These are phyloP conservation scores for Scheffersomyces spartinae DNA, from an alignment of 805 yeast species.

Conservation along the genomic window DNA sequence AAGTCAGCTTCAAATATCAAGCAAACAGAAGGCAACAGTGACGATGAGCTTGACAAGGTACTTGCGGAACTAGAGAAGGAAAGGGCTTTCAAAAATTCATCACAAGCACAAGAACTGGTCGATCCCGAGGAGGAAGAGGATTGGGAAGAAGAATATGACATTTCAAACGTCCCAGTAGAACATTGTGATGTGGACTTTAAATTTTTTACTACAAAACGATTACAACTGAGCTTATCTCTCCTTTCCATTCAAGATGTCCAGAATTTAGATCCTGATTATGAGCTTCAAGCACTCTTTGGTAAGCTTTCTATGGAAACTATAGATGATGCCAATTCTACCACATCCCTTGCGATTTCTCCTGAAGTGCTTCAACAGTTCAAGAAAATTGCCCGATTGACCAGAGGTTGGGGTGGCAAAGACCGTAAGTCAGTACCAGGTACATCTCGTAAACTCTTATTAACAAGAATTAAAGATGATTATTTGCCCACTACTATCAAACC, in stretches of 20 bases:
- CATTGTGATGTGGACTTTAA: conserved; percentile 34
- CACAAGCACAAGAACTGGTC: conserved; percentile 8
- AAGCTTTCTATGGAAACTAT: conserved; percentile 55
- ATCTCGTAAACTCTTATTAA: conserved; percentile 49
- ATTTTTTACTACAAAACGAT: conserved; percentile 35
- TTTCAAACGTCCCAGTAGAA: conserved; percentile 17
- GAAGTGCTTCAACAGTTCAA: conserved; percentile 57
- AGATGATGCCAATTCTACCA: conserved; percentile 67
- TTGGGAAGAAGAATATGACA: conserved; percentile 13
- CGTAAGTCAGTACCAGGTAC: conserved; percentile 67
- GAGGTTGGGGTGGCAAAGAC: conserved; percentile 83
- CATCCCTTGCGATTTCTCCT: conserved; percentile 58
- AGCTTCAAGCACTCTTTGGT: conserved; percentile 60
- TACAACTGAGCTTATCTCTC: conserved; percentile 25
- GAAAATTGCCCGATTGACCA: conserved; percentile 41
- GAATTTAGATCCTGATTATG: conserved; percentile 66
- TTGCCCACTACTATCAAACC: conserved; percentile 58
- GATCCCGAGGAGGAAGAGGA: conserved; percentile 7
- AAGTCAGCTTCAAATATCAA: conserved; percentile 7
- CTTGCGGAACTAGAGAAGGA: conserved; percentile 29
- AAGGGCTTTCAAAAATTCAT: conserved; percentile 13
- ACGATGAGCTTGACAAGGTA: conserved; percentile 48
- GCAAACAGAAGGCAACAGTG: conserved; percentile 22
- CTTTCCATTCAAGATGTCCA: conserved; percentile 33
- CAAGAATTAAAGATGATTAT: conserved; percentile 74